Conservation (phyloP, 805 yeast genomes). For the Wickerhamomyces bisporus region DNA sequence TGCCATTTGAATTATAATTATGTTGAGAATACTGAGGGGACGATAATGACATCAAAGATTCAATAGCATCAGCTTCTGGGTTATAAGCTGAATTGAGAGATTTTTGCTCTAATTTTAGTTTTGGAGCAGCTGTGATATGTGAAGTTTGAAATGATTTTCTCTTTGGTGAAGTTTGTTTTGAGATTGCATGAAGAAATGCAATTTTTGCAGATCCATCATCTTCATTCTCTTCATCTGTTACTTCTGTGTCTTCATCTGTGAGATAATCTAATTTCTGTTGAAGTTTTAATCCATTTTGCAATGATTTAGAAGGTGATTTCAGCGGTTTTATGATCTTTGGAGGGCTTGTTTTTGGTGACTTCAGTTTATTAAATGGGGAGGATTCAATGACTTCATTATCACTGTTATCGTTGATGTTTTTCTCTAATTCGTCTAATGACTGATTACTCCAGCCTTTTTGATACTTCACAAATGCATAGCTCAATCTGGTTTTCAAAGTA, state of each 20-base stretch:
- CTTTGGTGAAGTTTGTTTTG: constrained; percentile 27
- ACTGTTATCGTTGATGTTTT: constrained; percentile 9
- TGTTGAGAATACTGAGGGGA: constrained; percentile 23
- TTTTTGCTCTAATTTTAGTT: constrained; percentile 18
- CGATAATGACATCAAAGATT: constrained; percentile 30
- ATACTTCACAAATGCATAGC: constrained; percentile 36
- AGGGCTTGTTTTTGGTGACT: constrained; percentile 3
- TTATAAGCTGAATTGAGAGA: constrained; percentile 19
- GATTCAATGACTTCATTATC: neutral
- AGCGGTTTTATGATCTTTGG: neutral
- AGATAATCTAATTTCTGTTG: constrained; percentile 7
- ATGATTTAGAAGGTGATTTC: constrained; percentile 1
- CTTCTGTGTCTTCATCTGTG: constrained; percentile 8
- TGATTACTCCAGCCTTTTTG: constrained; percentile 28
- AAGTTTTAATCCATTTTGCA: too few species aligned
- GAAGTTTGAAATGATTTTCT: constrained; percentile 13
- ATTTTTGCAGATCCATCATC: constrained; percentile 32
- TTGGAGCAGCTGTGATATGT: constrained; percentile 21
- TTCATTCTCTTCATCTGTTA: neutral
- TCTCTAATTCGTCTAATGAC: constrained; percentile 25
- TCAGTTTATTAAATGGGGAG: neutral
- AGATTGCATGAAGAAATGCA: constrained; percentile 35
- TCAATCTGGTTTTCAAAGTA: constrained; percentile 34
- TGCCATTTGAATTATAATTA: neutral
- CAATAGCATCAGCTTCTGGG: constrained; percentile 29